phyloP scores from a whole-genome alignment of 1,284 basidiomycete genomes.

The Apiotrichum gamsii region DNA sequence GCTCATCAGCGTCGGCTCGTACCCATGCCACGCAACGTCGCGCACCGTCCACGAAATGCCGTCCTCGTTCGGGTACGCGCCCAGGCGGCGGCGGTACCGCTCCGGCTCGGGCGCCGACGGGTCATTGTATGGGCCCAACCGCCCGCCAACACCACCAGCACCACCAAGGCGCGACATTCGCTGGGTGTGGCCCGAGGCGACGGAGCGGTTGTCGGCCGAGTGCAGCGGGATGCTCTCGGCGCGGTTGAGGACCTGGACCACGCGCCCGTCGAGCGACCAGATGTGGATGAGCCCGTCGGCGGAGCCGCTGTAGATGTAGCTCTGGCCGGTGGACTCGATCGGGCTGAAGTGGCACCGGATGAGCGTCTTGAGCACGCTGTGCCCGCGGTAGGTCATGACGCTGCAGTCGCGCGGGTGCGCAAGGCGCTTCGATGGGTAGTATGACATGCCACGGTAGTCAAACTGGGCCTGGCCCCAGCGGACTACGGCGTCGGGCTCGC shows the following conservation, averaged over 20 bases:
- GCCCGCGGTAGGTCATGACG: conserved; percentile 92
- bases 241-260: conserved; percentile 63
- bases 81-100: conserved; percentile 49
- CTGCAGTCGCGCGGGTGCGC: conserved; percentile 81
- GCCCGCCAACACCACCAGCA: not conserved
- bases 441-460: conserved; percentile 69
- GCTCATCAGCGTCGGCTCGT: conserved; percentile 80
- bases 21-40: conserved; percentile 60
- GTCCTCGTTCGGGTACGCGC: conserved; percentile 48
- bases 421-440: conserved; percentile 32
- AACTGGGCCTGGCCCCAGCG: conserved; percentile 61
- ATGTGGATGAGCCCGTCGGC: conserved; percentile 56
- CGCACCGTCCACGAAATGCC: conserved; percentile 48
- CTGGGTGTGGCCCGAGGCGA: no score
- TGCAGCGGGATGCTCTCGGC: conserved; percentile 65
- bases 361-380: conserved; percentile 83
- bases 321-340: conserved; percentile 77
- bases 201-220: conserved; percentile 17
- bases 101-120: conserved; percentile 33
- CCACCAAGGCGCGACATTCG: not conserved
- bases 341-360: conserved; percentile 96
- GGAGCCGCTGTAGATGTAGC: conserved; percentile 85
- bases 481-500: conserved; percentile 48
- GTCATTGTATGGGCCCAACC: no score
- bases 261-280: conserved; percentile 84